Base-by-base conservation (phyloP, 345 rosid species). In the Dovyalis caffra region DNA sequence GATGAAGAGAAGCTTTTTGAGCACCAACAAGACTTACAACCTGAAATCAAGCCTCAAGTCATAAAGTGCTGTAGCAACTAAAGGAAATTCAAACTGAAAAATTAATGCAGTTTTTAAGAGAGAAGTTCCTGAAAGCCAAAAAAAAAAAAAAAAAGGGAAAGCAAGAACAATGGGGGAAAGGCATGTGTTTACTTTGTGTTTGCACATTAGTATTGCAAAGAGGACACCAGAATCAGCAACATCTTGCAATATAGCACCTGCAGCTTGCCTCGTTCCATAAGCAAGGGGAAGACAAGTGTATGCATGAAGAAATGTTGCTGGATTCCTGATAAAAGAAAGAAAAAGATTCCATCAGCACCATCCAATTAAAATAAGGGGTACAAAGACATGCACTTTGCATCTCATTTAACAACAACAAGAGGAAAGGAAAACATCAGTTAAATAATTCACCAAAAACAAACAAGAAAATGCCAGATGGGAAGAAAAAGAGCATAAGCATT, bases 211-310 rank as follows among this genome's bases (percentile, higher is more conserved):
- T 68, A 92, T 83, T 66, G 95, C 91, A 86, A 91, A 94, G 71
- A 92, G 84, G 69, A 90, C 93, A 71, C 97, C 97, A 60, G 97
- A 92, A 63, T 90, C 98, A 31, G 93, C 91, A 78, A 94, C 81
- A 64, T 94, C 98, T 83, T 94, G 98, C 92, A 94, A 82, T 82
- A 91, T 86, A 61, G 95, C 91, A 72, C 95, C 90, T 16, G 93
- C 89, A 78, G 93, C 97, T 80, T 91, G 95, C 78, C 98, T 90
- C 78, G 91, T 85, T 33, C 86, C 88, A 79, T 85, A 81, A 67
- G 90, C 86, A 81, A 94, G 97, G 71, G 98, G 97, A 85, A 94
- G 97, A 81, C 98, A 94, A 60, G 98, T 88, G 81, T 94, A 94
- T 69, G 98, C 98, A 85, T 92, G 97, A 78, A 94, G 91, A 88